Evolutionary conservation across 192 early-diverging fungal species (phyloP).

Genomic region (Coemansia sp.): DNA sequence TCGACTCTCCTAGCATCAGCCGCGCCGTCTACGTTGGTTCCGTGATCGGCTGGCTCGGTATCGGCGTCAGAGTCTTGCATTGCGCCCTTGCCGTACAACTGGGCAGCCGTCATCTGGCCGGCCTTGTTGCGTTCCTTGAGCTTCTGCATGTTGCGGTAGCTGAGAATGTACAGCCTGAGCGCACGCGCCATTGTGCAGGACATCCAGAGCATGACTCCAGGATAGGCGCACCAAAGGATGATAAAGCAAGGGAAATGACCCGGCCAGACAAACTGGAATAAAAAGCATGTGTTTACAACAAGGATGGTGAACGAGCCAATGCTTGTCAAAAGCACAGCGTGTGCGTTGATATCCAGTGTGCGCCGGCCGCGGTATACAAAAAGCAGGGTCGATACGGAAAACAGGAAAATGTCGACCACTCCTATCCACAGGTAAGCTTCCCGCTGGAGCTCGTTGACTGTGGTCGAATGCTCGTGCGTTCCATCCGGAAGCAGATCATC

Average conservation of each 20-base stretch:
- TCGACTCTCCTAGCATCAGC: not conserved
- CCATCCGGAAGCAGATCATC: conserved; percentile 32
- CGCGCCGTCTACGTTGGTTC: not conserved
- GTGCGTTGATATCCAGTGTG: conserved; percentile 44
- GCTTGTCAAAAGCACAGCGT: conserved; percentile 51
- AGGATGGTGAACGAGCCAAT: conserved; percentile 51
- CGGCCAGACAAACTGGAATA: conserved; percentile 57
- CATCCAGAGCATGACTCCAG: conserved; percentile 56
- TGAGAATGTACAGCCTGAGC: conserved; percentile 51
- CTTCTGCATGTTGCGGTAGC: conserved; percentile 51
- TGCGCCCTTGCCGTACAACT: conserved; percentile 49
- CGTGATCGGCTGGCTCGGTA: conserved; percentile 2
- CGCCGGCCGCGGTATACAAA: conserved; percentile 54
- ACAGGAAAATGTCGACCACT: conserved; percentile 46
- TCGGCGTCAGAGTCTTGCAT: conserved; percentile 30
- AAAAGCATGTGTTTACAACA: conserved; percentile 52
- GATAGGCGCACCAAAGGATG: conserved; percentile 53
- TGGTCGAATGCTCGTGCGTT: conserved; percentile 27
- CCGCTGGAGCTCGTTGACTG: conserved; percentile 19
- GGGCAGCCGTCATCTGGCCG: conserved; percentile 53
- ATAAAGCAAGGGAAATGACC: conserved; percentile 55
- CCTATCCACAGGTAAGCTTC: conserved; percentile 52
- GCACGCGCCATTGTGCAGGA: conserved; percentile 54
- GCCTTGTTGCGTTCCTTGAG: conserved; percentile 53
- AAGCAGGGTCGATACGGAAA: conserved; percentile 37